Conservation (phyloP, 192 early-diverging fungal genomes). For the Backusella australiensis region DNA sequence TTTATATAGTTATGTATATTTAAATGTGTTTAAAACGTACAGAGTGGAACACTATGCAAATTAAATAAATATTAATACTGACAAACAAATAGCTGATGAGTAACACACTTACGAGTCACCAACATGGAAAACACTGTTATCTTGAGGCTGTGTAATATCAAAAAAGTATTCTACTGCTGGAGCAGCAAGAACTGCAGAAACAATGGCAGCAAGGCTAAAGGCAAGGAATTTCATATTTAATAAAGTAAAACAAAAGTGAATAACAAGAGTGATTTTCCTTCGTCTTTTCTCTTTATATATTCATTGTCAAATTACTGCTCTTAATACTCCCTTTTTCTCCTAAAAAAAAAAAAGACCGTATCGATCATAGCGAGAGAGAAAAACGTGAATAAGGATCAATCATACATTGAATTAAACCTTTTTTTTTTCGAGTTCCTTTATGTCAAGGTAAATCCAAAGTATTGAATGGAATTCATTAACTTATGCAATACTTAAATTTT, state of each 20-base stretch:
- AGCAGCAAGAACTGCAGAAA: slow-evolving; percentile 1
- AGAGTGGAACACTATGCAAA: neutral
- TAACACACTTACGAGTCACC: neutral
- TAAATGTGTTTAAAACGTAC: neutral
- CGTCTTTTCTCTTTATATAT: neutral
- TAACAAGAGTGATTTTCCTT: neutral
- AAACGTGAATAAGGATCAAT: neutral
- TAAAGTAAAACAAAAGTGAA: neutral
- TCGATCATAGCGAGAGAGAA: neutral
- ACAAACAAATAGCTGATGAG: neutral
- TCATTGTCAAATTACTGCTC: neutral
- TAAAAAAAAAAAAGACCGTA: neutral
- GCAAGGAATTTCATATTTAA: neutral
- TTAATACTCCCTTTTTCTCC: neutral
- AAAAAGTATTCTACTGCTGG: neutral
- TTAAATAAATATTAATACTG: neutral
- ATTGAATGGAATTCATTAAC: neutral
- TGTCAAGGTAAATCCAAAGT: neutral
- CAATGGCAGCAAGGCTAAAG: neutral
- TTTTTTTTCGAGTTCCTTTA: neutral
- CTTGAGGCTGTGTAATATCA: neutral
- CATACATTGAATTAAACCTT: neutral
- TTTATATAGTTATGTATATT: neutral
- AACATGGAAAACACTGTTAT: neutral
- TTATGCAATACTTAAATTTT: neutral